These are phyloP conservation scores for Ganoderma multipileum DNA, from an alignment of 1,284 basidiomycete genomes.

Conservation along the genomic window DNA sequence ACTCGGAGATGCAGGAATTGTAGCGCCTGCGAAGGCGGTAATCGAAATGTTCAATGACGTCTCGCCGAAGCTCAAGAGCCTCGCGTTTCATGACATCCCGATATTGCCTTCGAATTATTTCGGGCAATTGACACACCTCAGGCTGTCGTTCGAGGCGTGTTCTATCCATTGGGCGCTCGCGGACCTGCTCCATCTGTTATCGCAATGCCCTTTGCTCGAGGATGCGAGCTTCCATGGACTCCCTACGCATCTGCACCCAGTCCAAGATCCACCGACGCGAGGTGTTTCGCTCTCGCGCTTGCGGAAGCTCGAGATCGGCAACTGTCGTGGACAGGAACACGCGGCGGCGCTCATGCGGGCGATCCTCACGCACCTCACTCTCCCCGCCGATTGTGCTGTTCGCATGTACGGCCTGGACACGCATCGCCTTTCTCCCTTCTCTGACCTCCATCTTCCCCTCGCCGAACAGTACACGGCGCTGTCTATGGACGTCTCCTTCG, in stretches of 20 bases:
- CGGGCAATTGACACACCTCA: constrained; percentile 6
- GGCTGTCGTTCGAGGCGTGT: constrained; percentile 15
- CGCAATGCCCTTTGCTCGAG: constrained; percentile 7
- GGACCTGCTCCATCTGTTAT: constrained; percentile 19
- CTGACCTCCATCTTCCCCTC: constrained; percentile 9
- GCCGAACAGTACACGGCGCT: constrained; percentile 1
- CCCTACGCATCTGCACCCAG: constrained; percentile 19
- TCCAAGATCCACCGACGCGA: not conserved
- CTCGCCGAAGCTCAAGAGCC: constrained; percentile 17
- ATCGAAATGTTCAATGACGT: constrained; percentile 19
- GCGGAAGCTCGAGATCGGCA: constrained; percentile 17
- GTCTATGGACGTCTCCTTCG: constrained; percentile 20
- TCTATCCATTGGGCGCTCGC: constrained; percentile 11
- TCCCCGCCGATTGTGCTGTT: constrained; percentile 14
- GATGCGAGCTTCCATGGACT: constrained; percentile 13
- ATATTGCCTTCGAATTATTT: constrained; percentile 24
- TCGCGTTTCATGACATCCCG: constrained; percentile 26
- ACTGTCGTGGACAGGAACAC: constrained; percentile 14
- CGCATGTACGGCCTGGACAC: constrained; percentile 19
- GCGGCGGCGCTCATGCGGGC: constrained; percentile 15
- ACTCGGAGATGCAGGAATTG: not conserved
- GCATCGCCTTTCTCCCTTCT: constrained; percentile 3
- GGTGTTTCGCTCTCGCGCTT: constrained; percentile 8
- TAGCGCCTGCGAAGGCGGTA: not conserved
- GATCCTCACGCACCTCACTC: constrained; percentile 15